Conservation (phyloP, 1,139 yeast species). For the Kodamaea ohmeri region DNA sequence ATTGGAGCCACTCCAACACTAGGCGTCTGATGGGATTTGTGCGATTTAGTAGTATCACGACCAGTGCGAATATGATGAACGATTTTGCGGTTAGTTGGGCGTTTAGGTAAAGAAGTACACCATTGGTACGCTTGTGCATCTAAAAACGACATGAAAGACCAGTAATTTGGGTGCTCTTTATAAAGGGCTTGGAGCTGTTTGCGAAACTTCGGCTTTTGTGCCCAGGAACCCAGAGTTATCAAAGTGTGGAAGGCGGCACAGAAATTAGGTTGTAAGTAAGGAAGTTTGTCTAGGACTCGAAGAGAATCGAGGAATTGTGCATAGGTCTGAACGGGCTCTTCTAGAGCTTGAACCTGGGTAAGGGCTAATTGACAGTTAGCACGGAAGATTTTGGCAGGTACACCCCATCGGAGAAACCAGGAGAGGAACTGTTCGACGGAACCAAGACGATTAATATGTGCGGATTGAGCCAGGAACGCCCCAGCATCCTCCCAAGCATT, state of each 20-base stretch:
- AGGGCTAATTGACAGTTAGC: neutral
- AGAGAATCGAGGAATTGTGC: neutral
- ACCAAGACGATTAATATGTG: neutral
- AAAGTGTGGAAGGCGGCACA: neutral
- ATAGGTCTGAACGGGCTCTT: neutral
- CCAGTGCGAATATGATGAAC: neutral
- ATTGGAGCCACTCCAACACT: too few relatives aligned
- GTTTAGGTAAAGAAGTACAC: neutral
- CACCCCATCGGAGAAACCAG: conserved; percentile 1
- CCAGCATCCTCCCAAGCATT: neutral
- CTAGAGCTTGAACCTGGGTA: neutral
- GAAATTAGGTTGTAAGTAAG: neutral
- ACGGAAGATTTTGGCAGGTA: neutral
- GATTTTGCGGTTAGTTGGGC: neutral
- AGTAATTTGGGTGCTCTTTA: neutral
- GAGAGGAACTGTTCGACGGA: neutral
- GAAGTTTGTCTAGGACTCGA: neutral
- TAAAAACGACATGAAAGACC: conserved; percentile 1
- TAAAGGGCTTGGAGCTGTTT: neutral
- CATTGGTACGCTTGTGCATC: neutral
- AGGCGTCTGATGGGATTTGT: too few relatives aligned
- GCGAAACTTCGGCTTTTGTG: neutral
- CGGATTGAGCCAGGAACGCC: neutral
- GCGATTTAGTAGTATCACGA: too few relatives aligned
- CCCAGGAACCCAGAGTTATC: neutral